Evolutionary conservation across 2,329 filamentous ascomycete genomes (phyloP).

Genomic region (Ampelomyces quisqualis): DNA sequence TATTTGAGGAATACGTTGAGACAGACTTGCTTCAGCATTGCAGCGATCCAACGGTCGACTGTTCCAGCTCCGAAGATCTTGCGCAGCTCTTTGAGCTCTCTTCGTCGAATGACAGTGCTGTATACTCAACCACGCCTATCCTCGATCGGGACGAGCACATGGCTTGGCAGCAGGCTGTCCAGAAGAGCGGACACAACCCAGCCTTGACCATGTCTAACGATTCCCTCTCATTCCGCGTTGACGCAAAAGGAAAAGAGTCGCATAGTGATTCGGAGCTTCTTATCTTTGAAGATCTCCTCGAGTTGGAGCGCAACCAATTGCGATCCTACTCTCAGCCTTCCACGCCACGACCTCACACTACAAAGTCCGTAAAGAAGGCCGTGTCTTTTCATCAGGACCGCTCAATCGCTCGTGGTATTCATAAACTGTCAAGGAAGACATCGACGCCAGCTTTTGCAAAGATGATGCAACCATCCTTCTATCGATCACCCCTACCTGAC

Average conservation of each 20-base stretch:
- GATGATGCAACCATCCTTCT: conserved; percentile 57
- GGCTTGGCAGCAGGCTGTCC: conserved; percentile 57
- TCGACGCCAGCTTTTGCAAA: conserved; percentile 43
- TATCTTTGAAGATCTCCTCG: conserved; percentile 35
- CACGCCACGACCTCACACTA: conserved; percentile 30
- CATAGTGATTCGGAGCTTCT: conserved; percentile 37
- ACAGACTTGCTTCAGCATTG: conserved; percentile 54
- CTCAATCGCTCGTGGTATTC: conserved; percentile 22
- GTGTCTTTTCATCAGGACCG: conserved; percentile 22
- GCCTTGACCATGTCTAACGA: conserved; percentile 36
- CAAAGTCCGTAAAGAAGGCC: conserved; percentile 29
- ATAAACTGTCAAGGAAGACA: conserved; percentile 25
- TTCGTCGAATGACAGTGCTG: conserved; percentile 54
- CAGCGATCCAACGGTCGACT: conserved; percentile 51
- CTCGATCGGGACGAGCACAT: conserved; percentile 52
- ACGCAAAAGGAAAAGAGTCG: conserved; percentile 34
- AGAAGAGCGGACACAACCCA: conserved; percentile 54
- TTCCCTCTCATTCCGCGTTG: conserved; percentile 35
- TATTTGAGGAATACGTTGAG: conserved; percentile 65
- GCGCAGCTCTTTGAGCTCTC: conserved; percentile 56
- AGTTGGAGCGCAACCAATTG: conserved; percentile 27
- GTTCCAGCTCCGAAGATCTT: conserved; percentile 52
- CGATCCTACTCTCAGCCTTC: conserved; percentile 37
- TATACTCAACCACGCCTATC: conserved; percentile 50
- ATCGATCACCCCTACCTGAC: conserved; percentile 47